Evolutionary conservation across 305 asterid species (phyloP).

Genomic region (Ilex paraguariensis): DNA sequence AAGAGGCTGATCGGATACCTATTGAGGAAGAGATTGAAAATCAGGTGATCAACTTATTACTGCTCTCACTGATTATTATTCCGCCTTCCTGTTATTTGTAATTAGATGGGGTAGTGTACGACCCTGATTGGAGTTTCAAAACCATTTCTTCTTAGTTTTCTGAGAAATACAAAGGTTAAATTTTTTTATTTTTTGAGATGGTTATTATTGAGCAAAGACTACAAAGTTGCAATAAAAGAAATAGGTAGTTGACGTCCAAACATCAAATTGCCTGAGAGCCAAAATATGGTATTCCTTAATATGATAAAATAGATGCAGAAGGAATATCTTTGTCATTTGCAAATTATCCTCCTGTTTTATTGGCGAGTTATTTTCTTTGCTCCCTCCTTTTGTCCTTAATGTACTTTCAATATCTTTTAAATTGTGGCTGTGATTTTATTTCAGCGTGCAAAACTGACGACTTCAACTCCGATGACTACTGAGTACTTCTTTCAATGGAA

Average conservation of each 20-base stretch:
- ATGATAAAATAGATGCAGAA: background rate
- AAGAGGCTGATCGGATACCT: conserved; percentile 56
- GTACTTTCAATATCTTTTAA: background rate
- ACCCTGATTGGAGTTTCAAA: too few relatives aligned
- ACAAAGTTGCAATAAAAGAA: too few relatives aligned
- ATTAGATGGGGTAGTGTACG: too few relatives aligned
- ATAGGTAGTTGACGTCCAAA: too few relatives aligned
- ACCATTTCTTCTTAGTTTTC: too few relatives aligned
- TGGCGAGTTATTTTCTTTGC: background rate
- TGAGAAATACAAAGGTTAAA: too few relatives aligned
- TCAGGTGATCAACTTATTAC: conserved; percentile 41
- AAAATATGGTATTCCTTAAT: too few relatives aligned
- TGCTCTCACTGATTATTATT: background rate
- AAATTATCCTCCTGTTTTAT: background rate
- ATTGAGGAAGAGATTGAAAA: conserved; percentile 44
- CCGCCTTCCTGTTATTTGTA: background rate
- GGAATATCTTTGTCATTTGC: background rate
- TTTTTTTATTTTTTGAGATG: too few relatives aligned
- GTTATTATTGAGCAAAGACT: too few relatives aligned
- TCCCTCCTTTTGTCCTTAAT: background rate
- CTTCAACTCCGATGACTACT: conserved; percentile 72
- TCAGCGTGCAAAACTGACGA: conserved; percentile 73
- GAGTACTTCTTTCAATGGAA: conserved; percentile 57
- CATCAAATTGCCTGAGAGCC: too few relatives aligned
- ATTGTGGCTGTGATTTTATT: background rate